Conservation (phyloP, 345 rosid species). For the Moricandia moricandioides region DNA sequence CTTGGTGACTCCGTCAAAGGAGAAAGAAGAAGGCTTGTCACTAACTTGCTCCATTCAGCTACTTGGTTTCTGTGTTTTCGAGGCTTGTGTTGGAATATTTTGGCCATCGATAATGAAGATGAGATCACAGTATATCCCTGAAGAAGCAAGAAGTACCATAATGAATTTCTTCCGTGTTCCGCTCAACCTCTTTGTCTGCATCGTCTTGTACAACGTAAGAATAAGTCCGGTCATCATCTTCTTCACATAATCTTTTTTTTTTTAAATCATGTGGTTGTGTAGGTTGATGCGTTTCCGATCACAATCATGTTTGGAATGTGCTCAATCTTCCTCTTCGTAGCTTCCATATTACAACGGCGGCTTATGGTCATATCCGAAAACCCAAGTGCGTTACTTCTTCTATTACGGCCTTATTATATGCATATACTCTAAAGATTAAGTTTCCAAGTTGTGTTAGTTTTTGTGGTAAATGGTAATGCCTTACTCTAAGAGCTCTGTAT, state of each 20-base stretch:
- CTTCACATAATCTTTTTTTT: not conserved
- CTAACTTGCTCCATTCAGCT: conserved; percentile 71
- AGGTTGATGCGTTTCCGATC: conserved; percentile 89
- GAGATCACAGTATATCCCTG: conserved; percentile 98
- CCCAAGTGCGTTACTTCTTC: conserved; percentile 52
- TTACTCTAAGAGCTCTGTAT: not conserved
- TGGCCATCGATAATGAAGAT: conserved; percentile 99
- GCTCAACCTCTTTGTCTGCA: conserved; percentile 85
- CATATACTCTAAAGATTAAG: not conserved
- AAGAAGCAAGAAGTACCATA: conserved; percentile 97
- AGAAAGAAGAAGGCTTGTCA: conserved; percentile 69
- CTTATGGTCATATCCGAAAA: conserved; percentile 73
- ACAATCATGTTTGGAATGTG: conserved; percentile 96
- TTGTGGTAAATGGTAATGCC: conserved; percentile 4
- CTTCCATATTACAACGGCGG: conserved; percentile 75
- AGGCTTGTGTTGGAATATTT: conserved; percentile 90
- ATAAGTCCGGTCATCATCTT: not conserved
- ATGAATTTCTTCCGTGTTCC: conserved; percentile 99
- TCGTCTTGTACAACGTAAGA: conserved; percentile 85
- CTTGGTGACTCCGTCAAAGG: conserved; percentile 62
- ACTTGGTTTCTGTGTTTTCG: conserved; percentile 87
- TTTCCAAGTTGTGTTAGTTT: not conserved
- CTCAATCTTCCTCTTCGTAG: conserved; percentile 88
- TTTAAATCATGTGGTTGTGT: not conserved
- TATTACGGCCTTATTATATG: not conserved